Conservation (phyloP, 1,284 basidiomycete species). For the Amylostereum chailletii region DNA sequence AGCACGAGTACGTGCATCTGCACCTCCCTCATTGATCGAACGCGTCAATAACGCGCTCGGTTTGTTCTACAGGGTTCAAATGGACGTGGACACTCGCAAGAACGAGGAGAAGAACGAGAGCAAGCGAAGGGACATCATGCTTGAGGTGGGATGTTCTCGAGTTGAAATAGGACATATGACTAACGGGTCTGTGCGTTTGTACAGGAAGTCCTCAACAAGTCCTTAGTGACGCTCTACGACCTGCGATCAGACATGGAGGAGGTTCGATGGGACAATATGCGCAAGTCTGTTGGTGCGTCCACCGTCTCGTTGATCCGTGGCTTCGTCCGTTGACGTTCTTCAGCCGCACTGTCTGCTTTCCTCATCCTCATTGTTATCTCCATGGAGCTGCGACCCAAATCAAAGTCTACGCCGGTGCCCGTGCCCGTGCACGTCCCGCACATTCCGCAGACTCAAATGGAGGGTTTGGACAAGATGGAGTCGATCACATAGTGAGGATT, state of each 20-base stretch:
- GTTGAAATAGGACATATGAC: background rate
- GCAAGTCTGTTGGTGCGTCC: constrained; percentile 72
- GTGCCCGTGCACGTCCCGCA: constrained; percentile 14
- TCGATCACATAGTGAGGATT: constrained; percentile 21
- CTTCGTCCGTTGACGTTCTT: background rate
- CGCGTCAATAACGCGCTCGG: background rate
- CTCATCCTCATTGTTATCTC: constrained; percentile 55
- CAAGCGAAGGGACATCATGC: constrained; percentile 80
- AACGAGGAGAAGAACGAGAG: constrained; percentile 86
- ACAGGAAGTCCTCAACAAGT: constrained; percentile 82
- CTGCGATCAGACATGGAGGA: constrained; percentile 82
- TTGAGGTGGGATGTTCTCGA: constrained; percentile 56
- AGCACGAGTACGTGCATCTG: constrained; percentile 70
- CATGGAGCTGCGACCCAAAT: constrained; percentile 51
- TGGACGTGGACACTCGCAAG: constrained; percentile 93
- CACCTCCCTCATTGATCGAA: background rate
- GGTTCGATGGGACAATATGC: constrained; percentile 88
- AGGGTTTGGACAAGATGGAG: constrained; percentile 22
- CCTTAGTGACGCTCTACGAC: constrained; percentile 79
- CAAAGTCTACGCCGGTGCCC: constrained; percentile 28
- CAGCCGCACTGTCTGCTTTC: constrained; percentile 58
- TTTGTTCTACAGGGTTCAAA: constrained; percentile 62
- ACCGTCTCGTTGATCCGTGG: background rate
- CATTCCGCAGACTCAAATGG: constrained; percentile 12
- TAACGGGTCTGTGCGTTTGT: constrained; percentile 4